Percentiles rank a stretch among this genome's conserved stretches.
phyloP scores from a whole-genome alignment of 371 early-diverging fungal species.

The Apophysomyces ossiformis region DNA sequence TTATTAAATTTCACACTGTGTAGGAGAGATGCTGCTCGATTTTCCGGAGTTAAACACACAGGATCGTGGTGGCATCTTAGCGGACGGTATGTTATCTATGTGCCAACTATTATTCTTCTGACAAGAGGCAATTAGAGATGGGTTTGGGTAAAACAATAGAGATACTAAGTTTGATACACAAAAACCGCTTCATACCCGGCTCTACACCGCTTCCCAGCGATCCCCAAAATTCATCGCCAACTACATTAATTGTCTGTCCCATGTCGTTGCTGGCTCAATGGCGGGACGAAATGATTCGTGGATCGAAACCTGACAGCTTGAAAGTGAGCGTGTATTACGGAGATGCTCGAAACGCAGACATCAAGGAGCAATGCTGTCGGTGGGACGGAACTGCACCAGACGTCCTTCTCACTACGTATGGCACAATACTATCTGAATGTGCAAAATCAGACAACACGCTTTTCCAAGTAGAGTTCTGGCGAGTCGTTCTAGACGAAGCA shows the following conservation, averaged over 20 bases:
- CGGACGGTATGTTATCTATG: constrained; percentile 54
- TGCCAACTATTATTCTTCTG: background rate
- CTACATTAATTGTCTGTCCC: constrained; percentile 72
- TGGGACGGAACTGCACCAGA: constrained; percentile 54
- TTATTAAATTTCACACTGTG: background rate
- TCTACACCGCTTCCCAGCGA: constrained; percentile 14
- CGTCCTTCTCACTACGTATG: constrained; percentile 73
- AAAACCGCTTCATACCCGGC: constrained; percentile 41
- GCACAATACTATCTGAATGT: constrained; percentile 62
- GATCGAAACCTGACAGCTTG: constrained; percentile 48
- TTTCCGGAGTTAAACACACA: constrained; percentile 57
- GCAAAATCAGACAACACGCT: constrained; percentile 18
- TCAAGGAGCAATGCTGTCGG: constrained; percentile 19
- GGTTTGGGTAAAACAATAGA: constrained; percentile 92
- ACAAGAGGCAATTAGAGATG: constrained; percentile 63
- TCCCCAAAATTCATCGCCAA: constrained; percentile 39
- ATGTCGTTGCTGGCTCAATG: constrained; percentile 75
- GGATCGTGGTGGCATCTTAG: constrained; percentile 75
- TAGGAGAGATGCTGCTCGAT: constrained; percentile 56
- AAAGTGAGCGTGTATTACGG: constrained; percentile 67
- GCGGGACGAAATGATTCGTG: constrained; percentile 66
- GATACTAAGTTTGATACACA: constrained; percentile 75
- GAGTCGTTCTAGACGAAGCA: constrained; percentile 80
- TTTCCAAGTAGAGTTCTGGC: constrained; percentile 55
- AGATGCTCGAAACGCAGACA: constrained; percentile 21